Conservation (phyloP, 345 rosid species). For the Arabis alpina region DNA sequence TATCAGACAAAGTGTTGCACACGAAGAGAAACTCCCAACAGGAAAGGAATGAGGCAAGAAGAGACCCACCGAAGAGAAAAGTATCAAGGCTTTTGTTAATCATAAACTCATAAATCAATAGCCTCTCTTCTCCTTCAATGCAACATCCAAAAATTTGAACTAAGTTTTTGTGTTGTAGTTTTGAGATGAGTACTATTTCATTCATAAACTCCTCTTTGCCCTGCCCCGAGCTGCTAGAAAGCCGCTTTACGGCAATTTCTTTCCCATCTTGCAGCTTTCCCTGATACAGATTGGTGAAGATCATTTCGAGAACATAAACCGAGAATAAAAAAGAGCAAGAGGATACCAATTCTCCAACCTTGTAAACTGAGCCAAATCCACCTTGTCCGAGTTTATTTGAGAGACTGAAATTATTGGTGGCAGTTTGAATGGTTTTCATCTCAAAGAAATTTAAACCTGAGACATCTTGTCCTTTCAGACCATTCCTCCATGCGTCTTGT, state of each 20-base stretch:
- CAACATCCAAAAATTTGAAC: constrained; percentile 60
- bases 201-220: constrained; percentile 57
- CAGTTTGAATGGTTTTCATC: neutral
- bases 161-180: constrained; percentile 62
- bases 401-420: constrained; percentile 23
- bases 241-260: constrained; percentile 10
- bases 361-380: constrained; percentile 36
- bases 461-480: neutral
- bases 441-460: constrained; percentile 25
- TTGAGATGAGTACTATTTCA: constrained; percentile 57
- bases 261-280: constrained; percentile 28
- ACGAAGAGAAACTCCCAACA: neutral
- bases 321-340: neutral
- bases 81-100: constrained; percentile 61
- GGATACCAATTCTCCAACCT: neutral
- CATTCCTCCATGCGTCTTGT: neutral
- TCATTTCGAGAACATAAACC: neutral
- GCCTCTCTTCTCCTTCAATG: constrained; percentile 46
- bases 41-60: neutral
- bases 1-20: neutral
- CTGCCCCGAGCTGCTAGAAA: constrained; percentile 36
- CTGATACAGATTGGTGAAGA: neutral
- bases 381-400: constrained; percentile 39
- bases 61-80: constrained; percentile 50
- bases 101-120: constrained; percentile 62